Evolutionary conservation across 768 basidiomycete species (phyloP), one percentile per base, ranked within the genome.

Genomic region (Boletus coccyginus): DNA sequence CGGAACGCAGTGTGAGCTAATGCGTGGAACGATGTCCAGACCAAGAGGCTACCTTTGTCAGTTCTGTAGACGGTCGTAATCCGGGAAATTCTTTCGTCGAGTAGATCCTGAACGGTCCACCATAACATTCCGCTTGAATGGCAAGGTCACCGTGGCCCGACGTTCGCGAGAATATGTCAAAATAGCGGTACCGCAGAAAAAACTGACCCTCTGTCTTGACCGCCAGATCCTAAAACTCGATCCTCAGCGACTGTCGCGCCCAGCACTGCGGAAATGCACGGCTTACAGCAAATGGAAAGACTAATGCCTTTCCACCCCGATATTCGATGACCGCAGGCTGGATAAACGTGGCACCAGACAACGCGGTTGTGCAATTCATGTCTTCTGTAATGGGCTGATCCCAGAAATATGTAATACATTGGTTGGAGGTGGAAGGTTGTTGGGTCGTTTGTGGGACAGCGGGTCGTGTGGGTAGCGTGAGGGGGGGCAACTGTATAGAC

Each of bases 31-130:
- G n/a, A 35, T 3, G 14, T 41, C 41, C 9, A 40, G 14, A 7
- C n/a, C 14, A 5, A 12, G 38, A 14, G n/a, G 5, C 8, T 33
- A 62, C 87, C 78, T 83, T 86, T 27, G 86, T 88, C 52, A 90
- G 71, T 31, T 86, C 82, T 0, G 88, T 90, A 7, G 87, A 88
- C 3, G 86, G 79, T 35, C 75, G 78, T 39, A 90, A 65, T 2
- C 88, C 87, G 1, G 88, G 88, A 67, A 89, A 90, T 70, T 86
- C 84, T 58, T 87, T 84, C 1, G 88, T 88, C 19, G 86, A 85
- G 64, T 86, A 88, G 17, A 90, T 81, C 62, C 77, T 78, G 74
- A 90, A 90, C 10, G 80, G 66, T 0, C 84, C 85, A 5, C 88
- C 86, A 56, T 80, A 85, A 46, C 81, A 77, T 59, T 89, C 85